Percentiles rank a stretch among this genome's conserved stretches.
phyloP scores from a whole-genome alignment of 140 eudicot genomes.

The Anethum foeniculum region DNA sequence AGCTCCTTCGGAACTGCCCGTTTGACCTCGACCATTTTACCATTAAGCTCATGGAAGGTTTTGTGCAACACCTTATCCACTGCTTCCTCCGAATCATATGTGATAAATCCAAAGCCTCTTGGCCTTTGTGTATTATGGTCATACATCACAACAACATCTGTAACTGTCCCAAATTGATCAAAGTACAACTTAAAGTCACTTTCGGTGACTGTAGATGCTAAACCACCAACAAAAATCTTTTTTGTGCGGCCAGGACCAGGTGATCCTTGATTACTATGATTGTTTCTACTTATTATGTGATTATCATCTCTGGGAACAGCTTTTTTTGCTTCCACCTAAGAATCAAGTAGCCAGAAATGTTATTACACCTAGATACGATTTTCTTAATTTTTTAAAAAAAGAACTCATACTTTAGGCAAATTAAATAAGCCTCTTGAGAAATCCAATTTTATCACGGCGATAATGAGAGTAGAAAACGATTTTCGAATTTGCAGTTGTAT shows the following conservation, averaged over 20 bases:
- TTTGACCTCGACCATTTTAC: constrained; percentile 91
- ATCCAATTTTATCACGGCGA: neutral
- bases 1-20: constrained; percentile 89
- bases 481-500: neutral
- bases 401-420: neutral
- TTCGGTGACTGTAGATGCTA: constrained; percentile 81
- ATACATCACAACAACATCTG: constrained; percentile 84
- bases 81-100: constrained; percentile 70
- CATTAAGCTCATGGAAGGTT: constrained; percentile 74
- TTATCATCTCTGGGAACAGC: constrained; percentile 95
- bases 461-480: neutral
- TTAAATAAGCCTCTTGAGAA: neutral
- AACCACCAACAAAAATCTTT: constrained; percentile 90
- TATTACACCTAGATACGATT: neutral
- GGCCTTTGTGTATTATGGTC: constrained; percentile 89
- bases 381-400: neutral
- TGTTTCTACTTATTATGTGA: constrained; percentile 45
- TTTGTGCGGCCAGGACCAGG: constrained; percentile 75
- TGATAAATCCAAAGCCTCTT: constrained; percentile 86
- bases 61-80: constrained; percentile 60
- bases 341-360: constrained; percentile 6
- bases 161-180: constrained; percentile 70
- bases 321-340: constrained; percentile 86
- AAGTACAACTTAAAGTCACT: constrained; percentile 68
- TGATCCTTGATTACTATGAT: constrained; percentile 65